Base-by-base conservation (phyloP, 192 early-diverging fungal species). In the Rhizophlyctis rosea region DNA sequence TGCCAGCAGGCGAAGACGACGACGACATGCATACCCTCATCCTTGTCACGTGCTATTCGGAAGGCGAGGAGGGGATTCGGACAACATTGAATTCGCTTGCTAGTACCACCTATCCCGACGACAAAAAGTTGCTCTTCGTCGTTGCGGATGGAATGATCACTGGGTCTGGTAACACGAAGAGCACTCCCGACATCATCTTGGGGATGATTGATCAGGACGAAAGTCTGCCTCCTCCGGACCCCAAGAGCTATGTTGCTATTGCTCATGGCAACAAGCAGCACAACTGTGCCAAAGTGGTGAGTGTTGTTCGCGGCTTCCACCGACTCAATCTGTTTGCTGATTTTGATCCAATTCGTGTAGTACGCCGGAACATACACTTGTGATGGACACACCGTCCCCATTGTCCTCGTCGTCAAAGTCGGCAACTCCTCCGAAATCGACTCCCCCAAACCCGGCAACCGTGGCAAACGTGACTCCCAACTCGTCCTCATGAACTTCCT, bases 401-500 rank as follows among this genome's bases (percentile, higher is more conserved):
- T 73, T 31, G 65, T 82, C 60, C 60, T 64, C 0, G 64, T 82
- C 3, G 72, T 80, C 35, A 82, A 82, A 59, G 72, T 66, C 58
- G 81, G 81, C 25, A 73, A 55, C 2, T 50, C 44, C 4, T 33
- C 48, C 11, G 79, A 68, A 73, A 51, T 28, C 7, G 67, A 58
- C 23, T 16, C 49, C 2, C 25, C 30, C 11, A 80, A 76, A 48
- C 66, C 78, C 7, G 81, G 81, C 18, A 83, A 83, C 62, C 64
- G 95, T 61, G 95, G 95, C 34, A 98, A 98, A 77, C 87, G 96
- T 29, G 96, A 98, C 70, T 95, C 93, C 24, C 96, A 98, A 72
- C 79, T 98, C 57, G 84, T 98, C 57, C 72, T 98, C 56, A 95
- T 98, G 91, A 88, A 88, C 57, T 96, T 98, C 76, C 68, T 98